phyloP scores from a whole-genome alignment of 169 alveolate genomes.

The Hammondia hammondi region DNA sequence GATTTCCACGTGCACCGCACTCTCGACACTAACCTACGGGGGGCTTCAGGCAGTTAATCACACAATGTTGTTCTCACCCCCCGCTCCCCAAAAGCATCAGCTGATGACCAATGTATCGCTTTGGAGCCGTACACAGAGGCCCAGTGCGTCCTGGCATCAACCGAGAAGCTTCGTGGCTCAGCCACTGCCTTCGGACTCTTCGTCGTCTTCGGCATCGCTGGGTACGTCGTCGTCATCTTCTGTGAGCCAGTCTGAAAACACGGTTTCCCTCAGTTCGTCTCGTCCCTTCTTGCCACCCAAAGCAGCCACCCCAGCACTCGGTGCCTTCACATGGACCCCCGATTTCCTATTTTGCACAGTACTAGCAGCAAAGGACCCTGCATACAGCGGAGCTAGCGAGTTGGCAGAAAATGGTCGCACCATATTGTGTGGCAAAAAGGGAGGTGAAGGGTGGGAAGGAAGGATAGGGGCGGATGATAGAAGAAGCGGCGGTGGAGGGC shows the following conservation, averaged over 20 bases:
- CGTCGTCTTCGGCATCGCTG: conserved; percentile 3
- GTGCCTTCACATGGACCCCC: background rate
- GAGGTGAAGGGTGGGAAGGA: background rate
- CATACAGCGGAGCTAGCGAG: background rate
- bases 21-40: too few relatives aligned
- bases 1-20: too few relatives aligned
- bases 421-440: background rate
- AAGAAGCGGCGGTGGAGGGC: conserved; percentile 32
- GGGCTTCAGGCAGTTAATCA: too few relatives aligned
- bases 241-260: conserved; percentile 37
- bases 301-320: background rate
- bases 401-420: background rate
- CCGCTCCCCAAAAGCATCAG: too few relatives aligned
- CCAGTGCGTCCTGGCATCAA: background rate
- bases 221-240: background rate
- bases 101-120: too few relatives aligned
- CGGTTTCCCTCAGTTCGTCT: background rate
- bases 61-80: too few relatives aligned
- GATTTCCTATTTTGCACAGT: background rate
- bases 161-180: background rate
- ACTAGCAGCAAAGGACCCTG: background rate
- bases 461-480: conserved; percentile 11
- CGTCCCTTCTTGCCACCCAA: background rate
- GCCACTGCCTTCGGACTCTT: background rate
- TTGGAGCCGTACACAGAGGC: too few relatives aligned